Base-by-base conservation (phyloP, 73 alveolate genomes). In the Durusdinium trenchii region DNA sequence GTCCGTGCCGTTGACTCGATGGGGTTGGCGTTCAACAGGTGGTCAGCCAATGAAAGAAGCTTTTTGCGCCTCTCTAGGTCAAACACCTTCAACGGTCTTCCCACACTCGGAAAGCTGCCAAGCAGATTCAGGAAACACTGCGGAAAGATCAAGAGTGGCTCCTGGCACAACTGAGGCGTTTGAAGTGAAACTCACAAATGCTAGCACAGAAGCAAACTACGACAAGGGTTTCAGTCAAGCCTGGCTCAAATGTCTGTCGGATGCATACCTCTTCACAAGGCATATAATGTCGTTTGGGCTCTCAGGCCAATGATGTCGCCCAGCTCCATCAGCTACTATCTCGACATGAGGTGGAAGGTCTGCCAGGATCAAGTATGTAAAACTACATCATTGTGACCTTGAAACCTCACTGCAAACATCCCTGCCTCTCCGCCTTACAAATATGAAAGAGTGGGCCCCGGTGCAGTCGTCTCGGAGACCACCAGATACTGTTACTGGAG, bases 61-160 rank as follows among this genome's bases (percentile, higher is more conserved):
- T 78, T 78, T 14, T 43, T 43, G 43, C 87, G 28, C 42, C 87
- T 36, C 26, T 78, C 87, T 42, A 46, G 12, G 18, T 78, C 87
- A 1, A 78, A 78, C 4, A 42, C 36, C 61, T 78, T 78, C 60
- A 78, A 45, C 3, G 87, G 87, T 42, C 87, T 42, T 9, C 62
- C 43, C 38, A 45, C 62, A n/a, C 16, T 28, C 9, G 87, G 87
- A 26, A 78, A 23, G 62, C 18, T 46, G 54, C 48, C 36, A 54
- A 78, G 36, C 43, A 42, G 7, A 4, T 38, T 54, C 40, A 78
- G 45, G 42, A 78, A 78, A 61, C 42, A 45, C 87, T 78, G 62
- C 4, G 87, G 87, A 26, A 78, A 78, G 51, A 78, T 61, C 38
- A 78, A 61, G 45, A 78, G 26, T 45, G 87, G 87, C 42, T 78